These are phyloP conservation scores for Adiantum capillusveneris DNA, from an alignment of 75 land plant genomes.

Conservation along the genomic window DNA sequence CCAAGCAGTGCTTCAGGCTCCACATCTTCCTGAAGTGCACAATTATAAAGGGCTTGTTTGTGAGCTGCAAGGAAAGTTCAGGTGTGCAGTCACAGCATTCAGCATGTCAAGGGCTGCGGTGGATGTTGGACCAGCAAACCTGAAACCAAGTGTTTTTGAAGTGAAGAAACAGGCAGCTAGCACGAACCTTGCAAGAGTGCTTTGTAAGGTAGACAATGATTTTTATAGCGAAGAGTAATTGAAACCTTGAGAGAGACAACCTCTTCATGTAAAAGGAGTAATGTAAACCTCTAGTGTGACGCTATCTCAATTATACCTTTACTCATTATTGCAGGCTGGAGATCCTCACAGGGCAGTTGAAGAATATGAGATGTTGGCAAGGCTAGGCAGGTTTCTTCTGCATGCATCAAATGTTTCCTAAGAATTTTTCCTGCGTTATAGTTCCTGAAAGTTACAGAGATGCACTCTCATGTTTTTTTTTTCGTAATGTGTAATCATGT, in stretches of 20 bases:
- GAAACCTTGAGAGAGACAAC: no score
- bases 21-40: slow-evolving; percentile 14
- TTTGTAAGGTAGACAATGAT: slow-evolving; percentile 16
- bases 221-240: no score
- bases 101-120: slow-evolving; percentile 5
- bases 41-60: slow-evolving; percentile 21
- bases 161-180: slow-evolving; percentile 1
- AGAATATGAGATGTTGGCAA: slow-evolving; percentile 21
- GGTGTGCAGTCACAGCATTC: slow-evolving; percentile 15
- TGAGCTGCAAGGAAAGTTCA: slow-evolving; percentile 13
- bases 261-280: not conserved
- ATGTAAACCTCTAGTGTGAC: not conserved
- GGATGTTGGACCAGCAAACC: not conserved
- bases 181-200: slow-evolving; percentile 17
- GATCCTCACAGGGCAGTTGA: slow-evolving; percentile 9
- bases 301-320: not conserved
- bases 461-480: no score
- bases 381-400: slow-evolving; percentile 6
- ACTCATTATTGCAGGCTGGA: slow-evolving; percentile 15
- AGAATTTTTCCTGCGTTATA: no score
- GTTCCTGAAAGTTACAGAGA: no score
- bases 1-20: slow-evolving; percentile 19
- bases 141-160: not conserved
- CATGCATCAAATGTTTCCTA: no score
- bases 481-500: no score